phyloP scores from a whole-genome alignment of 306 rosid species.

The Prunus padus region DNA sequence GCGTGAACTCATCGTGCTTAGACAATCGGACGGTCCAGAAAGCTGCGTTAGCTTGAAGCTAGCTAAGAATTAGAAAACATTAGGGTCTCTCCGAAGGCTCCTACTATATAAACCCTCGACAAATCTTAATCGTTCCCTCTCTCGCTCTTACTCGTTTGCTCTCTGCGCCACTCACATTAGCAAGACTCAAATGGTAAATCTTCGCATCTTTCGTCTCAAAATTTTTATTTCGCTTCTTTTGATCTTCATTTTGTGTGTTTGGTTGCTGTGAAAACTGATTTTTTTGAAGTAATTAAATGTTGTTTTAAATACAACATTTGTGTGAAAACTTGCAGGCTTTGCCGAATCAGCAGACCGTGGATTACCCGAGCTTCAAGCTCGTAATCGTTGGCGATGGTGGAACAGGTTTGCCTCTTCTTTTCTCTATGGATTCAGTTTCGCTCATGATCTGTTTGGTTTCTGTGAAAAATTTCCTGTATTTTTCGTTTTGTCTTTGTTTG shows the following conservation, averaged over 20 bases:
- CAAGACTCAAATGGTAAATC: conserved; percentile 26
- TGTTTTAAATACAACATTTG: background rate
- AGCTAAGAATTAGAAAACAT: background rate
- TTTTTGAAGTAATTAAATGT: background rate
- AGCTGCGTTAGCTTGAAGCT: conserved; percentile 44
- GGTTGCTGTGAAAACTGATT: background rate
- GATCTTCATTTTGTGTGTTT: conserved; percentile 4
- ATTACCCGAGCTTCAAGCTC: conserved; percentile 82
- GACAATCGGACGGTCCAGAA: conserved; percentile 40
- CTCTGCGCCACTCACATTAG: background rate
- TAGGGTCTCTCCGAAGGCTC: conserved; percentile 25
- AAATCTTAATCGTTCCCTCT: background rate
- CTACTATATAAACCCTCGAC: conserved; percentile 11
- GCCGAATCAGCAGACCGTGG: conserved; percentile 77
- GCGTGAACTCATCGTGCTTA: background rate
- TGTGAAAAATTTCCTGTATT: background rate
- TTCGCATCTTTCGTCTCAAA: background rate
- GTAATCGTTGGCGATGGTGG: conserved; percentile 88
- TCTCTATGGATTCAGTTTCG: background rate
- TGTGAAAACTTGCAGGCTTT: conserved; percentile 42
- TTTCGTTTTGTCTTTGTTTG: background rate
- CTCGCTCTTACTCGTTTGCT: background rate
- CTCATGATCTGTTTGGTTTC: conserved; percentile 6
- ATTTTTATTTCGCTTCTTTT: background rate
- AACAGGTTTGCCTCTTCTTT: conserved; percentile 40